A percentile compares a stretch with the other conserved stretches of the same genome.
Conservation (phyloP, 371 early-diverging fungal species). For the Phascolomyces articulosus region DNA sequence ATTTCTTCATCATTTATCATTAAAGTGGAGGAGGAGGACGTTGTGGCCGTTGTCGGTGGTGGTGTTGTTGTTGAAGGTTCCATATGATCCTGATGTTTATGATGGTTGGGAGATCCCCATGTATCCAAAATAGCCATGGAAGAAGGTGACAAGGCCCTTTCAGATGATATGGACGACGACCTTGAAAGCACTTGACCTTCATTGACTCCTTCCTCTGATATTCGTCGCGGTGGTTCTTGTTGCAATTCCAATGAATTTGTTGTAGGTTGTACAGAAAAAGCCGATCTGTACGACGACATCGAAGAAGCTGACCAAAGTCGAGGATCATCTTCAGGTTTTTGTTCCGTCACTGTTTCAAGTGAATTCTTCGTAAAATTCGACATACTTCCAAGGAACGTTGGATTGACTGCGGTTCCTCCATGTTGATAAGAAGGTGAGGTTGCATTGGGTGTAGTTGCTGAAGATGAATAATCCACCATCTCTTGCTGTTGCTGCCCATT, state of each 20-base stretch:
- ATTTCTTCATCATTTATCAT: too few relatives aligned
- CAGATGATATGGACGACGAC: not conserved
- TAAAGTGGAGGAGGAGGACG: too few relatives aligned
- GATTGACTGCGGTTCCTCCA: slow-evolving; percentile 10
- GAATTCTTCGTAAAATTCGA: slow-evolving; percentile 36
- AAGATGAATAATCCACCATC: too few relatives aligned
- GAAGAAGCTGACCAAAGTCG: not conserved
- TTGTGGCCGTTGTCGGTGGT: not conserved
- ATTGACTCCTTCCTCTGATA: not conserved
- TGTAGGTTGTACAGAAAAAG: slow-evolving; percentile 7
- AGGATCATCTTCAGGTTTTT: slow-evolving; percentile 5
- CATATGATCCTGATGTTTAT: not conserved
- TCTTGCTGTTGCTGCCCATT: slow-evolving; percentile 4
- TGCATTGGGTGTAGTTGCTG: slow-evolving; percentile 11
- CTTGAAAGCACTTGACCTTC: not conserved
- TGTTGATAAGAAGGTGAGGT: slow-evolving; percentile 10
- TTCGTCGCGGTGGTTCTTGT: not conserved
- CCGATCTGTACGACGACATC: slow-evolving; percentile 10
- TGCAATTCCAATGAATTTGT: not conserved
- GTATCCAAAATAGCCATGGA: slow-evolving; percentile 36
- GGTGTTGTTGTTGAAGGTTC: too few relatives aligned
- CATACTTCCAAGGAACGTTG: slow-evolving; percentile 29
- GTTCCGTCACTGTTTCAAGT: slow-evolving; percentile 36
- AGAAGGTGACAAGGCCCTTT: slow-evolving; percentile 24
- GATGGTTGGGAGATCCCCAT: slow-evolving; percentile 23